Evolutionary conservation across 2,329 filamentous ascomycete species (phyloP).

Genomic region (Teratosphaeria nubilosa): DNA sequence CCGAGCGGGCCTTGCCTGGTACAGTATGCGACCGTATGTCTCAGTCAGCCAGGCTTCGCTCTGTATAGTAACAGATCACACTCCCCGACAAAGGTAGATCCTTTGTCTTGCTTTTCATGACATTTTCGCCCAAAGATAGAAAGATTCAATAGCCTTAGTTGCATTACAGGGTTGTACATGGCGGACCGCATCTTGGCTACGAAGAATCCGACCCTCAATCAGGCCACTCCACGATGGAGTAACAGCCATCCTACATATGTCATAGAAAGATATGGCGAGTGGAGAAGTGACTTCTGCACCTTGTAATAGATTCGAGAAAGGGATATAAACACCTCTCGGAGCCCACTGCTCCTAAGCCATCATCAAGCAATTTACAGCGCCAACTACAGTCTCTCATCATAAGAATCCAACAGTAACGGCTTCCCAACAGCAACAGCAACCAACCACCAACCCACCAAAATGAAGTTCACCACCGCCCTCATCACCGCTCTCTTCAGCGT

Average conservation of each 20-base stretch:
- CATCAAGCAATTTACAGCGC: not conserved
- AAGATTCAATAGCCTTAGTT: not conserved
- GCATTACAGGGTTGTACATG: not conserved
- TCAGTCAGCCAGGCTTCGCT: no score
- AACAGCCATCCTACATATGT: not conserved
- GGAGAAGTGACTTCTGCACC: not conserved
- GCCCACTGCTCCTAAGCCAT: not conserved
- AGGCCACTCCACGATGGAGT: not conserved
- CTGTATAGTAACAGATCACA: no score
- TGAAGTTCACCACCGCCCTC: slow-evolving; percentile 11
- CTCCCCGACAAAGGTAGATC: no score
- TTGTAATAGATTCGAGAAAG: not conserved
- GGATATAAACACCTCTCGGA: not conserved
- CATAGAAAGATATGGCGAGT: not conserved
- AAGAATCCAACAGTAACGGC: not conserved
- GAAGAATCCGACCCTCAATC: not conserved
- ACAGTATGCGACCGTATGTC: no score
- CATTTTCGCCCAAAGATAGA: not conserved
- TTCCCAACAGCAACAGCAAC: not conserved
- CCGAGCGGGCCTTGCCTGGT: no score
- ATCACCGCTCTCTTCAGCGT: slow-evolving; percentile 3
- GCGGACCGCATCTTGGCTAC: not conserved
- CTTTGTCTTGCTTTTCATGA: not conserved
- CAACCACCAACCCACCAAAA: slow-evolving; percentile 3
- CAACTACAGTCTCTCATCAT: not conserved